Percentiles rank a stretch among this genome's conserved stretches.
These are phyloP conservation scores for Podaxis sp. DNA, from an alignment of 768 basidiomycete genomes.

Conservation along the genomic window DNA sequence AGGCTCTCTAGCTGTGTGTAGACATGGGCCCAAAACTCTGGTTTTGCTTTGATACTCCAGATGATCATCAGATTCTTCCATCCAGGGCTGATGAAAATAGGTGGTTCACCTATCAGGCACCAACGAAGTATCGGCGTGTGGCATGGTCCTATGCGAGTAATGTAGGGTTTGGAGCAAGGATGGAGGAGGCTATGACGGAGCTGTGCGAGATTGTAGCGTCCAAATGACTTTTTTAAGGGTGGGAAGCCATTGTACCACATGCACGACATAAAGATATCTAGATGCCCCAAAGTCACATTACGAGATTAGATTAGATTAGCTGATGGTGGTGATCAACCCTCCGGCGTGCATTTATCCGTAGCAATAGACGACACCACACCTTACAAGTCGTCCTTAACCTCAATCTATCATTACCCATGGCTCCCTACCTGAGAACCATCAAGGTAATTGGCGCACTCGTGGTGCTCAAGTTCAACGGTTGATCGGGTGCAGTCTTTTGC, in stretches of 20 bases:
- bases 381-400: slow-evolving; percentile 7
- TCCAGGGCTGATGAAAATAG: background rate
- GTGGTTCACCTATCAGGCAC: slow-evolving; percentile 54
- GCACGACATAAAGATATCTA: background rate
- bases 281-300: background rate
- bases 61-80: background rate
- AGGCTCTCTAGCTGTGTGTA: slow-evolving; percentile 59
- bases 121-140: slow-evolving; percentile 78
- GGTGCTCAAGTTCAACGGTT: background rate
- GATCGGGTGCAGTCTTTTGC: slow-evolving; percentile 78
- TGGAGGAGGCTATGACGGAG: background rate
- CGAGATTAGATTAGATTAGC: slow-evolving; percentile 29
- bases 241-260: background rate
- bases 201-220: background rate
- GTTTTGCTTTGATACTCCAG: slow-evolving; percentile 62
- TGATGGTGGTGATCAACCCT: background rate
- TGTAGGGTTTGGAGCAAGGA: background rate
- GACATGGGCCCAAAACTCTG: slow-evolving; percentile 81
- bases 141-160: slow-evolving; percentile 46
- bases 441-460: slow-evolving; percentile 41
- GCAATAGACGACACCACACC: too few species aligned
- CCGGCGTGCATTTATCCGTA: background rate
- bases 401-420: slow-evolving; percentile 43
- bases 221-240: background rate
- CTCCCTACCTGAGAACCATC: slow-evolving; percentile 73